Conservation (phyloP, 2,329 filamentous ascomycete genomes). For the Exophiala sideris region DNA sequence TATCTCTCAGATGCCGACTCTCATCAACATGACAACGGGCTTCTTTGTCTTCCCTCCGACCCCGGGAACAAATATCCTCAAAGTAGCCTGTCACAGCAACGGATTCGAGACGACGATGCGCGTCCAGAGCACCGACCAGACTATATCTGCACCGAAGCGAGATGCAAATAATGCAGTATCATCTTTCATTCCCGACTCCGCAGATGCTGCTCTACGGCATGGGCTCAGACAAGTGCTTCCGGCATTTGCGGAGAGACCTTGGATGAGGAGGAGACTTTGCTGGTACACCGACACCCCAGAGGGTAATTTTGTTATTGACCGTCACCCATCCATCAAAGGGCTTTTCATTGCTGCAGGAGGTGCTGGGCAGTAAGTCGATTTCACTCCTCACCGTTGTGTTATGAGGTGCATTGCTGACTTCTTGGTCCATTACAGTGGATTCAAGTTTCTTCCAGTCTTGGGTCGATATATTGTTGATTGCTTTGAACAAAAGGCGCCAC, state of each 20-base stretch:
- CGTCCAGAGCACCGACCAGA: slow-evolving; percentile 26
- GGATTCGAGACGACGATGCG: slow-evolving; percentile 55
- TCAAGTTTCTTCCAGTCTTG: slow-evolving; percentile 66
- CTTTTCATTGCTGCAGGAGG: slow-evolving; percentile 52
- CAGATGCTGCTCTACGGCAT: slow-evolving; percentile 57
- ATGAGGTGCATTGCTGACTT: background rate
- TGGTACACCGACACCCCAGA: slow-evolving; percentile 74
- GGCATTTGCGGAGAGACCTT: slow-evolving; percentile 58
- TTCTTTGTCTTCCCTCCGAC: slow-evolving; percentile 55
- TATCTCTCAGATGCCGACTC: slow-evolving; percentile 64
- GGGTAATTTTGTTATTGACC: slow-evolving; percentile 67
- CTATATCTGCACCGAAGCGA: slow-evolving; percentile 36
- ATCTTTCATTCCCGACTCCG: slow-evolving; percentile 49
- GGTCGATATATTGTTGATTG: slow-evolving; percentile 61
- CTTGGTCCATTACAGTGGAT: slow-evolving; percentile 40
- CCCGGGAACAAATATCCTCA: slow-evolving; percentile 54
- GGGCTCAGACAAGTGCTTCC: slow-evolving; percentile 62
- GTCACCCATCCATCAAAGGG: slow-evolving; percentile 57
- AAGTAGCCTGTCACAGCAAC: slow-evolving; percentile 65
- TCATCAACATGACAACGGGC: slow-evolving; percentile 46
- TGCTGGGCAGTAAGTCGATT: slow-evolving; percentile 41
- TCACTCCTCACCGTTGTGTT: background rate
- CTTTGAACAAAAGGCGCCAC: slow-evolving; percentile 43
- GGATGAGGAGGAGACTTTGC: slow-evolving; percentile 61
- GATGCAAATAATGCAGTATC: slow-evolving; percentile 39